phyloP scores from a whole-genome alignment of 2,329 filamentous ascomycete genomes.

The Neofusicoccum parvum region DNA sequence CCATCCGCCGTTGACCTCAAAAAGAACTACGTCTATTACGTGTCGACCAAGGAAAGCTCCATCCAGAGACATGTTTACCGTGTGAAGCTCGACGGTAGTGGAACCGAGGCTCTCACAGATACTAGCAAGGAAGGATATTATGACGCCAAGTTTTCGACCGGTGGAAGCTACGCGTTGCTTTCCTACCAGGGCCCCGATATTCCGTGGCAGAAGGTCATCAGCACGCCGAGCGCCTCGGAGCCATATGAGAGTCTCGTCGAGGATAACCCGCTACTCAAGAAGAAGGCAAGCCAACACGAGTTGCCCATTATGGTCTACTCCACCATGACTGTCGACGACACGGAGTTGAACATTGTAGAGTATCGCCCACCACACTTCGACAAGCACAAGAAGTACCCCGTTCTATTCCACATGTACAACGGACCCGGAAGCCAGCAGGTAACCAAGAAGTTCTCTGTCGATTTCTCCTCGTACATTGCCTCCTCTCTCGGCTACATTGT shows the following conservation, averaged over 20 bases:
- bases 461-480: conserved; percentile 90
- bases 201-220: conserved; percentile 89
- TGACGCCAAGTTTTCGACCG: conserved; percentile 77
- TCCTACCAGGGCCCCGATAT: conserved; percentile 81
- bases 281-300: conserved; percentile 73
- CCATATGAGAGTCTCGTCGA: conserved; percentile 74
- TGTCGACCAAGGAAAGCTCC: conserved; percentile 81
- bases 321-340: conserved; percentile 80
- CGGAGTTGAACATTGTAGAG: conserved; percentile 74
- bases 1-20: conserved; percentile 82
- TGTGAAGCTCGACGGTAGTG: conserved; percentile 79
- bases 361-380: conserved; percentile 88
- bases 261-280: conserved; percentile 70
- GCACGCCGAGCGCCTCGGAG: conserved; percentile 69
- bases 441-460: conserved; percentile 74
- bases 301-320: conserved; percentile 82
- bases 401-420: conserved; percentile 93
- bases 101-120: conserved; percentile 73
- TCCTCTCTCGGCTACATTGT: conserved; percentile 87
- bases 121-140: conserved; percentile 76
- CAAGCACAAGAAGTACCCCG: conserved; percentile 81
- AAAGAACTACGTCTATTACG: conserved; percentile 88
- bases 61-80: conserved; percentile 92
- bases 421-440: conserved; percentile 93
- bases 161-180: conserved; percentile 80